Percentiles rank a stretch among this genome's conserved stretches.
phyloP scores from a whole-genome alignment of 495 filamentous ascomycete species.

The Penicillium herquei region DNA sequence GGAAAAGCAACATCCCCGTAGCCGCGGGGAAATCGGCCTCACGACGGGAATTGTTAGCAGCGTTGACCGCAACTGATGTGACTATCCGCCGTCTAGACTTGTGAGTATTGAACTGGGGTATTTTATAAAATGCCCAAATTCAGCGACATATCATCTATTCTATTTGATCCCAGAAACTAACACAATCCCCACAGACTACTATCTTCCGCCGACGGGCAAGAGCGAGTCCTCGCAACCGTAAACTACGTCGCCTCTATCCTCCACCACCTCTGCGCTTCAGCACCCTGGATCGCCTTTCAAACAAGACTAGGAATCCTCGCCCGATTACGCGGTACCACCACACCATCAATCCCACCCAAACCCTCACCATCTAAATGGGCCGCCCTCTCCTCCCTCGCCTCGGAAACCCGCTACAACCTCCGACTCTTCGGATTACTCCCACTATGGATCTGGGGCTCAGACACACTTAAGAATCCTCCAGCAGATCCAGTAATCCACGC shows the following conservation, averaged over 20 bases:
- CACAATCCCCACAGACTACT: constrained; percentile 23
- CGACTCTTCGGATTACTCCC: constrained; percentile 77
- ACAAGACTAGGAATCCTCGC: constrained; percentile 37
- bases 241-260: constrained; percentile 40
- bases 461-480: constrained; percentile 51
- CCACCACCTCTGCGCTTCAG: constrained; percentile 40
- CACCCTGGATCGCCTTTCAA: constrained; percentile 38
- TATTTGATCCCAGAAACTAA: neutral
- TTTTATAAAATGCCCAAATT: neutral
- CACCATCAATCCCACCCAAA: constrained; percentile 10
- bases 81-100: constrained; percentile 37
- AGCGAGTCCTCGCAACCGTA: constrained; percentile 36
- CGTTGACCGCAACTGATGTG: constrained; percentile 33
- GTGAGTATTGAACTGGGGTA: constrained; percentile 22
- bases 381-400: constrained; percentile 54
- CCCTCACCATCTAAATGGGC: constrained; percentile 38
- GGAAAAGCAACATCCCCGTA: constrained; percentile 21
- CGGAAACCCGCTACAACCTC: constrained; percentile 71
- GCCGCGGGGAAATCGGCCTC: constrained; percentile 24
- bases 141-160: no score
- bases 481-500: constrained; percentile 40
- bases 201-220: constrained; percentile 34
- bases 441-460: constrained; percentile 71
- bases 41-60: constrained; percentile 29
- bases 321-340: constrained; percentile 25